These are phyloP conservation scores for Sordariomycetes sp. DNA, from an alignment of 2,329 filamentous ascomycete species.

Conservation along the genomic window DNA sequence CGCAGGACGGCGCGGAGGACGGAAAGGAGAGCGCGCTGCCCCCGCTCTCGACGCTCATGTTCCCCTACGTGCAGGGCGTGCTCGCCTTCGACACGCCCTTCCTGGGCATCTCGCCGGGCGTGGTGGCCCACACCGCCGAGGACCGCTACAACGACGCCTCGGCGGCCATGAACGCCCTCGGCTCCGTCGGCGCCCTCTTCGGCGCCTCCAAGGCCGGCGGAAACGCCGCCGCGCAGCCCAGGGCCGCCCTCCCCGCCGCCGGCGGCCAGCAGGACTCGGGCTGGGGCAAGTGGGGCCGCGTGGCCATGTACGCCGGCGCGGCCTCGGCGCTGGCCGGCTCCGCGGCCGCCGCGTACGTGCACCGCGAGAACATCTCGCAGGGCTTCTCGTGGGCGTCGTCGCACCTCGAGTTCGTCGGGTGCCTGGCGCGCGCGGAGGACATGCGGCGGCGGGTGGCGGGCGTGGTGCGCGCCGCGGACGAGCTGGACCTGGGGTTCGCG, in stretches of 20 bases:
- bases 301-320: conserved; percentile 78
- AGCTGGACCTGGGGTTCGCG: conserved; percentile 64
- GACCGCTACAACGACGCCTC: conserved; percentile 69
- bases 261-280: conserved; percentile 14
- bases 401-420: conserved; percentile 89
- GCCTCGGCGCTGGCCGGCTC: conserved; percentile 74
- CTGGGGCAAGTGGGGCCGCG: conserved; percentile 77
- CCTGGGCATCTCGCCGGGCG: conserved; percentile 68
- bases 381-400: conserved; percentile 77
- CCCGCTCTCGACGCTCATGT: conserved; percentile 61
- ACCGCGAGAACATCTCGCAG: conserved; percentile 67
- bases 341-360: conserved; percentile 75
- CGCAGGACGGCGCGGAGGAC: conserved; percentile 16
- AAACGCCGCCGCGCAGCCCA: conserved; percentile 9
- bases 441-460: conserved; percentile 62
- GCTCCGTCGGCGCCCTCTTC: conserved; percentile 42
- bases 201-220: conserved; percentile 5
- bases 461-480: conserved; percentile 52
- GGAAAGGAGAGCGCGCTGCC: conserved; percentile 8
- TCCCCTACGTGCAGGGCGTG: conserved; percentile 83
- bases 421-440: conserved; percentile 74
- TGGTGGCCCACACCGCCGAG: conserved; percentile 81
- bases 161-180: conserved; percentile 55
- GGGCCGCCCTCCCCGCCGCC: conserved; percentile 18
- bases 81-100: conserved; percentile 94